Base-by-base conservation (phyloP, 208 protist genomes). In the Leishmania braziliensis region DNA sequence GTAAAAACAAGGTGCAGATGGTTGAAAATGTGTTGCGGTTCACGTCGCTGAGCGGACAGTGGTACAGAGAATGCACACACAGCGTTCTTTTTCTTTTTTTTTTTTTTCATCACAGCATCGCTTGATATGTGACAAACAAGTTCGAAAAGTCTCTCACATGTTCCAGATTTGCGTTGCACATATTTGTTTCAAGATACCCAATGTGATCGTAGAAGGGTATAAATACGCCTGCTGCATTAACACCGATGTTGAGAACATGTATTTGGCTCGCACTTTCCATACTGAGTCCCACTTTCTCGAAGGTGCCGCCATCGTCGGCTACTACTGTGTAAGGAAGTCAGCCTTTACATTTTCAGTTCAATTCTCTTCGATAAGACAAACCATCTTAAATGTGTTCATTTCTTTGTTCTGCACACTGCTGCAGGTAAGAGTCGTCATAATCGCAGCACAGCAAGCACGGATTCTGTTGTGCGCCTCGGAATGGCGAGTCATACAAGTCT, bases 1-100 rank as follows among this genome's bases (percentile, higher is more conserved):
- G 91, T 65, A 92, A 33, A 68, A 88, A 92, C 8, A 87, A 83
- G 29, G 36, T 83, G 39, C 77, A 84, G 0, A 92, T 50, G 1
- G 80, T 81, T 58, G 20, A 26, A 58, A 26, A 58, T 58, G 5
- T 58, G 20, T 58, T 23, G 43, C 43, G 56, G 23, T 26, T 62
- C 56, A 16, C 56, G 56, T 62, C 56, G 23, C 56, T 26, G 12
- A 62, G 23, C 43, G 43, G 23, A 62, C 23, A 62, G 23, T 26
- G 56, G 23, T 62, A 16, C 12, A 62, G 23, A 33, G n/a, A 33
- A 26, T 62, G 36, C 23, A 46, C 70, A 16, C 43, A 29, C 10
- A 43, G 75, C 46, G 50, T 81, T 48, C 5, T 66, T 14, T 66
- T 65, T 77, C 33, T 33, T 33, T 33, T 33, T 33, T 33, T 33